Conservation (phyloP, 768 basidiomycete genomes). For the Leccinellum luteum region DNA sequence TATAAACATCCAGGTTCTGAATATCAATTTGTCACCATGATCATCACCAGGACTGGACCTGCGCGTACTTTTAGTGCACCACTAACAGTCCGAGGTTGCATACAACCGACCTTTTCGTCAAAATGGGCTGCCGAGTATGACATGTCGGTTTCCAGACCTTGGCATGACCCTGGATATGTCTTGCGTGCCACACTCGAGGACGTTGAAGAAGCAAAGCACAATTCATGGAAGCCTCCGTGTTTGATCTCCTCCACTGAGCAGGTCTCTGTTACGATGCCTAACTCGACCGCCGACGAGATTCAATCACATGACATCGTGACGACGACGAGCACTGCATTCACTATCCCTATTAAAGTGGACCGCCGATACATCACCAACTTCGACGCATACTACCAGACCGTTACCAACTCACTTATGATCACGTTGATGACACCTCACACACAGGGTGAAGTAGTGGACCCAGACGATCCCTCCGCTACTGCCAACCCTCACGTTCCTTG, state of each 20-base stretch:
- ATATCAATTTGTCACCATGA: neutral
- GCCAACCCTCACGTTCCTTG: neutral
- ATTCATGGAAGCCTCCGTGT: neutral
- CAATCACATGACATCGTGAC: neutral
- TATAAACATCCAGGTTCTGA: neutral
- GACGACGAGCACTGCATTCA: neutral
- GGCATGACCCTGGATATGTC: neutral
- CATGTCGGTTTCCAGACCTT: neutral
- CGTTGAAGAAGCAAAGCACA: neutral
- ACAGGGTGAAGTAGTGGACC: neutral
- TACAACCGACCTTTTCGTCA: neutral
- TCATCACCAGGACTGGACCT: neutral
- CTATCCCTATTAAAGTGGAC: neutral
- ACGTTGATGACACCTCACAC: neutral
- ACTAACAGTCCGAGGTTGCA: neutral
- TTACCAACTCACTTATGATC: neutral
- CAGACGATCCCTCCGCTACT: neutral
- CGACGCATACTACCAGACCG: slow-evolving; percentile 3
- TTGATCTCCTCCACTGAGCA: neutral
- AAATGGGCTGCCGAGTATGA: neutral
- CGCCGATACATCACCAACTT: neutral
- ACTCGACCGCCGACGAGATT: neutral
- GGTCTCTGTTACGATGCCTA: neutral
- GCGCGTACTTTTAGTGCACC: neutral
- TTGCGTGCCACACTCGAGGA: slow-evolving; percentile 1